Percentiles rank a stretch among this genome's conserved stretches.
phyloP scores from a whole-genome alignment of 768 basidiomycete genomes.

The Lepiota subincarnata region DNA sequence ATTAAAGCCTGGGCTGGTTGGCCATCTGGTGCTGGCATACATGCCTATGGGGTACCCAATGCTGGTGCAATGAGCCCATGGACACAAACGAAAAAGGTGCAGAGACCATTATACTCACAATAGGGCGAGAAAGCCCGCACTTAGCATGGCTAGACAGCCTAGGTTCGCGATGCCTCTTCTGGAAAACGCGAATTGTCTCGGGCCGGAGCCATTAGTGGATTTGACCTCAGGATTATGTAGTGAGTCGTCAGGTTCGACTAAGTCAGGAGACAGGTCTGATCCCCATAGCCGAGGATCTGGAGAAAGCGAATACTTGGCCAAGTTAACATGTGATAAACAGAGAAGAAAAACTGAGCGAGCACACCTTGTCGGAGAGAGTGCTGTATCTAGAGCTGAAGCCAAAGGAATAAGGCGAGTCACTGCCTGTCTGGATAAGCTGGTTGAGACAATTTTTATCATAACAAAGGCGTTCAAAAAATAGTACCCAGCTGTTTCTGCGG shows the following conservation, averaged over 20 bases:
- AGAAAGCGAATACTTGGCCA: conserved; percentile 53
- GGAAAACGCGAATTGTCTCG: conserved; percentile 43
- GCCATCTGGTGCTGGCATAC: conserved; percentile 20
- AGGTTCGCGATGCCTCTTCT: conserved; percentile 66
- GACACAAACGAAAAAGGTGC: neutral
- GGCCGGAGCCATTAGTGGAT: conserved; percentile 22
- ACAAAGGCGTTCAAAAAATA: neutral
- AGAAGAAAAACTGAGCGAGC: neutral
- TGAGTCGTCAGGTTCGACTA: conserved; percentile 65
- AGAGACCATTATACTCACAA: conserved; percentile 45
- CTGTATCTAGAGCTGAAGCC: conserved; percentile 36
- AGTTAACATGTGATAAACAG: conserved; percentile 1
- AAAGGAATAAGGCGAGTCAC: conserved; percentile 42
- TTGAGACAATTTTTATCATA: neutral
- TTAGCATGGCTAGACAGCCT: conserved; percentile 61
- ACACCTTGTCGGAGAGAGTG: conserved; percentile 43
- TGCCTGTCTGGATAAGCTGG: conserved; percentile 22
- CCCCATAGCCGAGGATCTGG: conserved; percentile 69
- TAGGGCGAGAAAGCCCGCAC: conserved; percentile 42
- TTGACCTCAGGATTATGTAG: conserved; percentile 61
- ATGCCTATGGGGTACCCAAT: conserved; percentile 47
- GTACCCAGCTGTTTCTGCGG: conserved; percentile 40
- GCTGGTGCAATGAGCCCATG: conserved; percentile 19
- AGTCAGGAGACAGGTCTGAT: conserved; percentile 48
- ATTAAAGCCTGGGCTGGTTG: conserved; percentile 26